Percentiles rank a stretch among this genome's conserved stretches.
These are phyloP conservation scores for Nakazawaea wyomingensis DNA, from an alignment of 805 yeast genomes.

Conservation along the genomic window DNA sequence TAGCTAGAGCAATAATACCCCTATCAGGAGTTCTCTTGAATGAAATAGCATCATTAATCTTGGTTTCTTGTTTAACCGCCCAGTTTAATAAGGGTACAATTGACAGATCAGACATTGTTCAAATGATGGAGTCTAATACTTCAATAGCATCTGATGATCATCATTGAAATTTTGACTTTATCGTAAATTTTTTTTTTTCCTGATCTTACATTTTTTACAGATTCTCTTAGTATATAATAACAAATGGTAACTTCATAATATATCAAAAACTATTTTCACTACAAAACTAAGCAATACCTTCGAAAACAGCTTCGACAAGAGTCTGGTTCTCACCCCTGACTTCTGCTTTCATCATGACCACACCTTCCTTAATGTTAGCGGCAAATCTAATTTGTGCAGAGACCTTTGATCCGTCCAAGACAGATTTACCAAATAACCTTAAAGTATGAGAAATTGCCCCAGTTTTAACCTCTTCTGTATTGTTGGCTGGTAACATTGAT, in stretches of 20 bases:
- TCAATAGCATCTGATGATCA: background rate
- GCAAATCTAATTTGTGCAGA: conserved; percentile 47
- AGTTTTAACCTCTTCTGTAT: conserved; percentile 57
- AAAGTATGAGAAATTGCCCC: conserved; percentile 62
- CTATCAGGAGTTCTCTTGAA: conserved; percentile 26
- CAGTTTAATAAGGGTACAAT: conserved; percentile 16
- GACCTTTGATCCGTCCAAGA: conserved; percentile 50
- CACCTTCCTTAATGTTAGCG: conserved; percentile 38
- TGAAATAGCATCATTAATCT: conserved; percentile 28
- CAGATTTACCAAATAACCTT: conserved; percentile 78
- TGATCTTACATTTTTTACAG: too few species aligned
- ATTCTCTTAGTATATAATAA: too few species aligned
- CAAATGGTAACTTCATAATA: too few species aligned
- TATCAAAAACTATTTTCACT: background rate
- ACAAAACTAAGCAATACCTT: conserved; percentile 32
- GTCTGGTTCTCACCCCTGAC: conserved; percentile 52
- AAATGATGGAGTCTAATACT: background rate
- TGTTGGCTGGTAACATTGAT: conserved; percentile 69
- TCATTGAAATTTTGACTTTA: too few species aligned
- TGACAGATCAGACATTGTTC: conserved; percentile 1
- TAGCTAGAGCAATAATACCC: conserved; percentile 30
- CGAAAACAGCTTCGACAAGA: conserved; percentile 46
- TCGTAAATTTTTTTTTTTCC: too few species aligned
- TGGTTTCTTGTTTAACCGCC: conserved; percentile 35
- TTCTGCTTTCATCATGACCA: conserved; percentile 47